phyloP scores from a whole-genome alignment of 371 early-diverging fungal genomes.

The Smittium mucronatum region DNA sequence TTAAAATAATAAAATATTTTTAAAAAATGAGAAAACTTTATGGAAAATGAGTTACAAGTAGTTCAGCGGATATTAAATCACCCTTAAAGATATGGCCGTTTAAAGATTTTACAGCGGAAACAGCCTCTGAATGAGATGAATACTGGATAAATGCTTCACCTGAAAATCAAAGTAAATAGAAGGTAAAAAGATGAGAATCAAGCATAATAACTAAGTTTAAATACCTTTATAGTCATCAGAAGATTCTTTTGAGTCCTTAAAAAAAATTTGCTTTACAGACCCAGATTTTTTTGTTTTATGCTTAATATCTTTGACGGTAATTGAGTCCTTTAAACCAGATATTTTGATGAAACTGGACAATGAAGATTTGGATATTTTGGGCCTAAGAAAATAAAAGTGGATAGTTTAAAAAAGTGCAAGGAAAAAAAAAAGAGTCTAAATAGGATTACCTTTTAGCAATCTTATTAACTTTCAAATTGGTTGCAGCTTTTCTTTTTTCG shows the following conservation, averaged over 20 bases:
- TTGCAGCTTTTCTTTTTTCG: slow-evolving; percentile 5
- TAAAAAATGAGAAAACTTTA: neutral
- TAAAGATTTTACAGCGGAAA: slow-evolving; percentile 39
- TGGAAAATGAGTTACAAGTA: slow-evolving; percentile 12
- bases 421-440: too few species aligned
- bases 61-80: slow-evolving; percentile 24
- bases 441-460: too few species aligned
- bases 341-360: slow-evolving; percentile 9
- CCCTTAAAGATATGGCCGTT: slow-evolving; percentile 57
- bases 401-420: too few species aligned
- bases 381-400: too few species aligned
- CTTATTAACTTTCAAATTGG: too few species aligned
- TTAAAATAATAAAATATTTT: neutral
- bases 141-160: slow-evolving; percentile 27
- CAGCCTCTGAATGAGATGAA: slow-evolving; percentile 28
- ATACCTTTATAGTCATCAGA: too few species aligned
- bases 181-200: neutral
- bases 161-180: neutral
- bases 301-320: slow-evolving; percentile 50
- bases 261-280: slow-evolving; percentile 41
- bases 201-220: neutral
- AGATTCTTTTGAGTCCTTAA: too few species aligned
- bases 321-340: slow-evolving; percentile 26
- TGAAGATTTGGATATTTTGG: neutral
- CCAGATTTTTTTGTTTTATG: slow-evolving; percentile 55